Percentiles rank a stretch among this genome's conserved stretches.
Evolutionary conservation across 805 yeast genomes (phyloP).

Genomic region (Wickerhamomyces chambardii): DNA sequence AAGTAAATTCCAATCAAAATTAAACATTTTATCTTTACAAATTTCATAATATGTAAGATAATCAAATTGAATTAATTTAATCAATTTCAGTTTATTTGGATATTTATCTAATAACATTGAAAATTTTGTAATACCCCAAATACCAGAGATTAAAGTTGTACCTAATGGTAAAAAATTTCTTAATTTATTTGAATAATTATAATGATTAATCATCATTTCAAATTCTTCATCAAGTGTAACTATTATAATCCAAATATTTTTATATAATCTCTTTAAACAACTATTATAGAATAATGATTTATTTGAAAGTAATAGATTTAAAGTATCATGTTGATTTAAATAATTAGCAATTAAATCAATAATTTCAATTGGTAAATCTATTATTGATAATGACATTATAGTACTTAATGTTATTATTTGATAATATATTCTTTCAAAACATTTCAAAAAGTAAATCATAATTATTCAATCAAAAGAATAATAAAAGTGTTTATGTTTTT

Average conservation of each 20-base stretch:
- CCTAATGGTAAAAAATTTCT: not conserved
- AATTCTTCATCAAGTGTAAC: not conserved
- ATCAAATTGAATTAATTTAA: not conserved
- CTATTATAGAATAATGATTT: no score
- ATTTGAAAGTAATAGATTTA: no score
- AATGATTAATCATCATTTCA: not conserved
- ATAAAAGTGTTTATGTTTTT: no score
- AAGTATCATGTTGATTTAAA: no score
- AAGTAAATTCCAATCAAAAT: not conserved
- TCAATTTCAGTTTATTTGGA: not conserved
- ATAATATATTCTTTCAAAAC: no score
- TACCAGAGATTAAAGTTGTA: not conserved
- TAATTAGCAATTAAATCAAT: no score
- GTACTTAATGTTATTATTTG: no score
- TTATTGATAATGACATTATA: no score
- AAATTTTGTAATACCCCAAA: not conserved
- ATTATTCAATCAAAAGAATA: no score
- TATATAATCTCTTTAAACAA: not conserved
- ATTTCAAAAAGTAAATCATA: no score
- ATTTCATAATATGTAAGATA: not conserved
- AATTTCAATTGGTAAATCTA: no score
- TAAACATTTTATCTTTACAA: not conserved
- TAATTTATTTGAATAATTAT: no score
- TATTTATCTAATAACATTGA: not conserved
- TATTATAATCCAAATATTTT: not conserved